A percentile compares a stretch with the other conserved stretches of the same genome.
These are phyloP conservation scores for Mycena leptocephala DNA, from an alignment of 768 basidiomycete species.

Conservation along the genomic window DNA sequence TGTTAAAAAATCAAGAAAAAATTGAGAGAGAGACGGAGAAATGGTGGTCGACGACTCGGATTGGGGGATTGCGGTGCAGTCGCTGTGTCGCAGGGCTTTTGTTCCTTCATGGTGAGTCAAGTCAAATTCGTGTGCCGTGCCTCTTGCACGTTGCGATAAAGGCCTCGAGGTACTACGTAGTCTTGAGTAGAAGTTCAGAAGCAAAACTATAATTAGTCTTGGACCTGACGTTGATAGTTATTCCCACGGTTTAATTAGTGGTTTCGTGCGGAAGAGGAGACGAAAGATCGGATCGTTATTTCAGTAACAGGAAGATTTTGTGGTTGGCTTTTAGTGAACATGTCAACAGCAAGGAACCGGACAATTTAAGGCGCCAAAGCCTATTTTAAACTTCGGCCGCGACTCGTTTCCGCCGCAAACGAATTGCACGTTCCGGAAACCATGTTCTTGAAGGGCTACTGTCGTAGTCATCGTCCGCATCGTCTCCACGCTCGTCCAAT, in stretches of 20 bases:
- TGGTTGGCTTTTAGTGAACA: background rate
- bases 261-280: background rate
- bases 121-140: constrained; percentile 15
- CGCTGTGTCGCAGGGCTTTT: background rate
- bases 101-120: background rate
- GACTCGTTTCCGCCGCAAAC: constrained; percentile 23
- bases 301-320: background rate
- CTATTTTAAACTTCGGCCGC: constrained; percentile 25
- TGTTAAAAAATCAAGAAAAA: background rate
- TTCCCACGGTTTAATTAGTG: constrained; percentile 21
- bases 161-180: constrained; percentile 6
- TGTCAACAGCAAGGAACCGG: background rate
- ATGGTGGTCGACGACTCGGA: background rate
- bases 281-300: background rate
- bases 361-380: background rate
- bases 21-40: background rate
- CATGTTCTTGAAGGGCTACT: constrained; percentile 9
- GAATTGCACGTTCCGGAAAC: constrained; percentile 27
- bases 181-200: constrained; percentile 5
- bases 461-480: constrained; percentile 23
- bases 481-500: constrained; percentile 25
- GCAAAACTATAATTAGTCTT: constrained; percentile 19
- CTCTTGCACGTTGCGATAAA: constrained; percentile 23
- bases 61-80: background rate
- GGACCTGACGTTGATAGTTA: background rate